Evolutionary conservation across 108 stramenopile genomes (phyloP).

Genomic region (Cyclotella kingstonii): DNA sequence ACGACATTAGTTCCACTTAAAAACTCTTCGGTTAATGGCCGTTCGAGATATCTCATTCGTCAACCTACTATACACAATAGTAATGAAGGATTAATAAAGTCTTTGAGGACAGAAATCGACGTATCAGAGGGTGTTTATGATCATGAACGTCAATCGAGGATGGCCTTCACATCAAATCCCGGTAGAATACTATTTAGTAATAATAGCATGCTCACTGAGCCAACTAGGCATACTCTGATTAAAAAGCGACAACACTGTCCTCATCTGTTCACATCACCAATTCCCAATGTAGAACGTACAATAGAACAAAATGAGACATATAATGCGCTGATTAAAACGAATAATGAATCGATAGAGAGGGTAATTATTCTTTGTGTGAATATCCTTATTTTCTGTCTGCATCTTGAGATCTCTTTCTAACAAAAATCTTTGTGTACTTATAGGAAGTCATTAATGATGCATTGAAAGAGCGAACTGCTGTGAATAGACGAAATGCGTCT

Average conservation of each 20-base stretch:
- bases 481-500: conserved; percentile 16
- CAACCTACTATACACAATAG: too few species aligned
- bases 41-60: too few species aligned
- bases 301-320: conserved; percentile 8
- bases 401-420: neutral
- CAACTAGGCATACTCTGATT: conserved; percentile 27
- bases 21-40: too few species aligned
- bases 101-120: too few species aligned
- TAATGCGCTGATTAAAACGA: conserved; percentile 7
- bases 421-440: neutral
- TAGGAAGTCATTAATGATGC: conserved; percentile 15
- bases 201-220: conserved; percentile 17
- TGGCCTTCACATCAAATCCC: conserved; percentile 16
- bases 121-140: neutral
- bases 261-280: conserved; percentile 16
- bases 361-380: conserved; percentile 7
- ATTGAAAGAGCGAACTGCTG: conserved; percentile 19
- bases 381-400: neutral
- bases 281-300: conserved; percentile 15
- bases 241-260: conserved; percentile 15
- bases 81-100: too few species aligned
- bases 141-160: conserved; percentile 11
- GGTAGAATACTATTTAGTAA: conserved; percentile 8
- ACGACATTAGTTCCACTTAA: neutral
- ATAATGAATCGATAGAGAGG: conserved; percentile 5